Evolutionary conservation across 768 basidiomycete genomes (phyloP), one percentile per base, ranked within the genome.

Genomic region (Vishniacozyma victoriae): DNA sequence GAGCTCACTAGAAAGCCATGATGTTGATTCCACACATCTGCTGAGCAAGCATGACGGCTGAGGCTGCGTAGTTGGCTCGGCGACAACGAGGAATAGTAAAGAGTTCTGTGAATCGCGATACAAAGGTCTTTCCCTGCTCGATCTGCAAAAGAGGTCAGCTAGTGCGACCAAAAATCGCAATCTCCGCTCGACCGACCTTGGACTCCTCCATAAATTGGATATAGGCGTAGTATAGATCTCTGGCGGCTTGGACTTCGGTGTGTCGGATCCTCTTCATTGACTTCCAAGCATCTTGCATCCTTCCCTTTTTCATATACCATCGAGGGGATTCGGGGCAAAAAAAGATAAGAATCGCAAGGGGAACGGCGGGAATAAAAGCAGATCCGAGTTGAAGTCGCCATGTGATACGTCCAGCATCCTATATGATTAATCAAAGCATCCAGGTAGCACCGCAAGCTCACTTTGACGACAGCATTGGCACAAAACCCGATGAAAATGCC

Each of bases 1-100:
- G n/a, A n/a, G n/a, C n/a, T n/a, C 58, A 62, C 66, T 74, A 72
- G 60, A 71, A 74, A 14, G 71, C 66, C 41, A 74, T 73, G 50
- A 75, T n/a, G 42, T 57, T 57, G 41, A 56, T 69, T 50, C 70
- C 66, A 42, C 41, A 64, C 56, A 66, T 57, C 38, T 59, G 58
- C 44, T 72, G 70, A 22, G 58, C 67, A 40, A 70, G 45, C 70
- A 73, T 71, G 60, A 73, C 67, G 46, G 58, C 44, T 23, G 55
- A 64, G 7, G 64, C 58, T 5, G 70, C 73, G 33, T 66, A 57
- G 12, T 64, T 72, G 9, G 72, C 73, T 26, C 73, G 69, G 45
- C 70, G 63, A 27, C 64, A 48, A 41, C 74, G 69, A 5, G 72
- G 70, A 50, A 75, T 69, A 20, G 69, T 67, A 54, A 73, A 75